Evolutionary conservation across 2,329 filamentous ascomycete species (phyloP).

Genomic region (Trichophyton mentagrophytes): DNA sequence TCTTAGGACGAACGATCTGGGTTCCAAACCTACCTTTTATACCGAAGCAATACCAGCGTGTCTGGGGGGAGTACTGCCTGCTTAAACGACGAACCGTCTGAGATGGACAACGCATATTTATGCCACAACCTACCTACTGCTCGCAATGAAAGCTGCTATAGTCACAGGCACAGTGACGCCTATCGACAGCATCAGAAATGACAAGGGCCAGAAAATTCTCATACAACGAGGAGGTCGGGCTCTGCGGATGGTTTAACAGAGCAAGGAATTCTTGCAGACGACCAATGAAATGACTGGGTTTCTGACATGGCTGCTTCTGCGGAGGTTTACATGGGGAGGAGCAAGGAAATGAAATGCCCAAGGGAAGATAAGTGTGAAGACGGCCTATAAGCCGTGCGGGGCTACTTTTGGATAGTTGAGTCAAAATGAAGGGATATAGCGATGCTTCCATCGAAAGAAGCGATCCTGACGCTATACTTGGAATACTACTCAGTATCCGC

Average conservation of each 20-base stretch:
- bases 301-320: neutral
- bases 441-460: no score
- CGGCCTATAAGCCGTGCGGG: no score
- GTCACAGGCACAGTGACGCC: no score
- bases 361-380: no score
- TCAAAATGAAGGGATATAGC: no score
- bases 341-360: no score
- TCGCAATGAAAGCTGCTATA: no score
- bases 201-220: neutral
- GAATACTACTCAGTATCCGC: no score
- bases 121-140: no score
- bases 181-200: no score
- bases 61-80: slow-evolving; percentile 83
- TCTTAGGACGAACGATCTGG: slow-evolving; percentile 68
- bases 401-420: no score
- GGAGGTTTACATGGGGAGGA: neutral
- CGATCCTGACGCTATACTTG: no score
- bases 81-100: slow-evolving; percentile 43
- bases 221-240: neutral
- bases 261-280: neutral
- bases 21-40: slow-evolving; percentile 59
- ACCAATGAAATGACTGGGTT: neutral
- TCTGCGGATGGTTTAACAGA: neutral
- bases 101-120: neutral
- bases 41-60: slow-evolving; percentile 55